phyloP scores from a whole-genome alignment of 352 stramenopile genomes.

The Globisporangium acanthophoron region DNA sequence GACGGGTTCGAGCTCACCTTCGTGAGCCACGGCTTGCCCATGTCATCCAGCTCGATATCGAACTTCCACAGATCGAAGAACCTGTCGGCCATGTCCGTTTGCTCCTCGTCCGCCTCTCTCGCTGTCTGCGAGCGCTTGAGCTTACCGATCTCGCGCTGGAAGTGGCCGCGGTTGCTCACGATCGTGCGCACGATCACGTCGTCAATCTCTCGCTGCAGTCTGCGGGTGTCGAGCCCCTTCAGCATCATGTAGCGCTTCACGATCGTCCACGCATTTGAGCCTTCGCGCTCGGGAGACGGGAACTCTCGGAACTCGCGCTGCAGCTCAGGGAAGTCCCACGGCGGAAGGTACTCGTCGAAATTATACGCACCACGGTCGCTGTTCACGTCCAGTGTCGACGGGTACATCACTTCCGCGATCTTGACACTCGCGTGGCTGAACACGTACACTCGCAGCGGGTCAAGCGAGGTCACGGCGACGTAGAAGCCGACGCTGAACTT shows the following conservation, averaged over 20 bases:
- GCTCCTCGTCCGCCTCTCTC: slow-evolving; percentile 17
- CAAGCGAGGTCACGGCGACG: slow-evolving; percentile 73
- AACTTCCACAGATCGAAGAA: slow-evolving; percentile 96
- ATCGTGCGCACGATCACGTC: slow-evolving; percentile 56
- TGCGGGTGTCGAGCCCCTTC: slow-evolving; percentile 55
- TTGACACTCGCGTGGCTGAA: slow-evolving; percentile 71
- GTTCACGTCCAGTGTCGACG: slow-evolving; percentile 27
- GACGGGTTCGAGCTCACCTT: slow-evolving; percentile 74
- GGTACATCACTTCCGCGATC: slow-evolving; percentile 66
- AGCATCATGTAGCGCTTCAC: slow-evolving; percentile 56
- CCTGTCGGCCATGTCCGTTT: slow-evolving; percentile 41
- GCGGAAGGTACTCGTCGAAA: slow-evolving; percentile 60
- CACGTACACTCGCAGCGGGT: slow-evolving; percentile 83
- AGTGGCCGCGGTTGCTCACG: slow-evolving; percentile 46
- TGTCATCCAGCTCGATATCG: slow-evolving; percentile 94
- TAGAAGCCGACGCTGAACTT: slow-evolving; percentile 89
- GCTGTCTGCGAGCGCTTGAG: slow-evolving; percentile 26
- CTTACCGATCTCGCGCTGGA: slow-evolving; percentile 39
- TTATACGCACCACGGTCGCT: slow-evolving; percentile 50
- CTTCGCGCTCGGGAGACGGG: slow-evolving; percentile 37
- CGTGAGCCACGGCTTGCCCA: slow-evolving; percentile 93
- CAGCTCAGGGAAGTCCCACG: slow-evolving; percentile 68
- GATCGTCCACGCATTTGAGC: slow-evolving; percentile 65
- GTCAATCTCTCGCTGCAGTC: slow-evolving; percentile 63
- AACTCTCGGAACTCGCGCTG: slow-evolving; percentile 59